Conservation (phyloP, 2,329 filamentous ascomycete species). For the Didymella arachidicola region DNA sequence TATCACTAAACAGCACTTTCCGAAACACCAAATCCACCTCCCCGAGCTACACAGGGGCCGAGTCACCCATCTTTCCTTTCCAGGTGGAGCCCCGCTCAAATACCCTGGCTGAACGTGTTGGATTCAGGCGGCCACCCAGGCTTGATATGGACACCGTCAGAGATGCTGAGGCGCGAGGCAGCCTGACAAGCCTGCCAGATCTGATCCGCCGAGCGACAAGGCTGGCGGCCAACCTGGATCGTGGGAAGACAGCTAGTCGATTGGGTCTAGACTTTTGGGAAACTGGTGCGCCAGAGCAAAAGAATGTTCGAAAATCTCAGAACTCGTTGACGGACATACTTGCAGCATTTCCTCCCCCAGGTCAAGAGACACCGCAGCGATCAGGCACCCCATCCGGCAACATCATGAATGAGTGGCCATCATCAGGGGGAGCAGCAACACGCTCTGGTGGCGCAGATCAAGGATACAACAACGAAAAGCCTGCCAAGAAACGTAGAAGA, state of each 20-base stretch:
- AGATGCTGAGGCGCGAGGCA: conserved; percentile 83
- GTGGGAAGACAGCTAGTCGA: conserved; percentile 72
- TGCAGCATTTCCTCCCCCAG: conserved; percentile 69
- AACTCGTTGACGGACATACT: conserved; percentile 69
- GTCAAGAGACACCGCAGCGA: conserved; percentile 53
- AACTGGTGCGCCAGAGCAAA: conserved; percentile 44
- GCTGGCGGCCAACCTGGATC: conserved; percentile 86
- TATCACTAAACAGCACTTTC: conserved; percentile 44
- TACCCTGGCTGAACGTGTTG: conserved; percentile 53
- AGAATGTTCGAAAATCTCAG: conserved; percentile 51
- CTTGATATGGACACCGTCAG: conserved; percentile 84
- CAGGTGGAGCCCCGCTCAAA: conserved; percentile 40
- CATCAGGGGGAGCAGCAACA: conserved; percentile 21
- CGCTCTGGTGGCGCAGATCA: conserved; percentile 12
- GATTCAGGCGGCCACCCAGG: conserved; percentile 67
- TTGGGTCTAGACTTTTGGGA: conserved; percentile 61
- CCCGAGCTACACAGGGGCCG: conserved; percentile 31
- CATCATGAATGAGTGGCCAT: conserved; percentile 42
- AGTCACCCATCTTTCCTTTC: conserved; percentile 43
- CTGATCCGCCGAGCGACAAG: conserved; percentile 87
- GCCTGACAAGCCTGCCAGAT: conserved; percentile 89
- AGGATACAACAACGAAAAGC: conserved; percentile 32
- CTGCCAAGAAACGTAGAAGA: conserved; percentile 59
- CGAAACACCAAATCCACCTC: conserved; percentile 29
- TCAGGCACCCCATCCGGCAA: conserved; percentile 43